Percentiles rank a stretch among this genome's conserved stretches.
Evolutionary conservation across 495 filamentous ascomycete genomes (phyloP).

Genomic region (Xanthoparmelia taractica): DNA sequence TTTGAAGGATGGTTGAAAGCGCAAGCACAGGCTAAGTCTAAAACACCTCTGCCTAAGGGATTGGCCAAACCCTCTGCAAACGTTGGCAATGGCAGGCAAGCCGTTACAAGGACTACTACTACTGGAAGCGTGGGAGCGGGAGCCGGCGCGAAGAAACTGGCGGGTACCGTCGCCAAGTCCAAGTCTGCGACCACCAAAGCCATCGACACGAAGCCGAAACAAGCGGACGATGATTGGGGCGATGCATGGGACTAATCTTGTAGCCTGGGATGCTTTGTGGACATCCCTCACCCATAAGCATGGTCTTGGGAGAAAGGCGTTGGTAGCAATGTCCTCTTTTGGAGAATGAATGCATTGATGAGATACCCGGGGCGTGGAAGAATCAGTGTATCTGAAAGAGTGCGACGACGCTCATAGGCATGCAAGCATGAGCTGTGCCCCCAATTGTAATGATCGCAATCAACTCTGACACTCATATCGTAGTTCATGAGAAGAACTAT

Average conservation of each 20-base stretch:
- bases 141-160: conserved; percentile 36
- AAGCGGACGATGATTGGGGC: conserved; percentile 50
- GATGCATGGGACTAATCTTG: conserved; percentile 45
- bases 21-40: conserved; percentile 64
- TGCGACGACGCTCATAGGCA: neutral
- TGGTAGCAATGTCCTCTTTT: neutral
- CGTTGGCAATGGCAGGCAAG: conserved; percentile 1
- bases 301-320: neutral
- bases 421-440: neutral
- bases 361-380: neutral
- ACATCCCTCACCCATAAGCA: neutral
- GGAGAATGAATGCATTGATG: neutral
- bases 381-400: neutral
- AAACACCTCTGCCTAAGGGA: conserved; percentile 70
- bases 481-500: neutral
- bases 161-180: conserved; percentile 30
- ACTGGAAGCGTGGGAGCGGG: conserved; percentile 28
- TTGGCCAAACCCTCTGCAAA: conserved; percentile 46
- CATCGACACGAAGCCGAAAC: conserved; percentile 46
- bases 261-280: neutral
- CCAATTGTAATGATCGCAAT: neutral
- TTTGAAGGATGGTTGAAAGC: conserved; percentile 90
- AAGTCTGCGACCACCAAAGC: conserved; percentile 37
- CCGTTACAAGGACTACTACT: conserved; percentile 31
- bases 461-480: neutral